Percentiles rank a stretch among this genome's conserved stretches.
phyloP scores from a whole-genome alignment of 2,329 filamentous ascomycete genomes.

The Kalmusia sp. region DNA sequence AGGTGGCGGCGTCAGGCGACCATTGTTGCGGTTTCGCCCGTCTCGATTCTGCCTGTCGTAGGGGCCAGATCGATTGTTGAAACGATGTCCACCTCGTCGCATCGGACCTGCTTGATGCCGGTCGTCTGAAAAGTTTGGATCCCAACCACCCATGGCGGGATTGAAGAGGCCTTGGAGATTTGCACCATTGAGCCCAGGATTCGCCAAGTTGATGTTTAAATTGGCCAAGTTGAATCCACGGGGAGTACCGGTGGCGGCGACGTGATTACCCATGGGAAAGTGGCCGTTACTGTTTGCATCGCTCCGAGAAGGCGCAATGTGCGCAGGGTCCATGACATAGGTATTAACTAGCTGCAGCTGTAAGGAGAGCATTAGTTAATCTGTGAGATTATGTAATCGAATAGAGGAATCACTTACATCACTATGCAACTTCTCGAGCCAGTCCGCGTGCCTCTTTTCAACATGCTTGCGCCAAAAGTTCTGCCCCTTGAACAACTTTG shows the following conservation, averaged over 20 bases:
- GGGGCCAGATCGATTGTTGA: conserved; percentile 48
- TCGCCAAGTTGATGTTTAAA: conserved; percentile 68
- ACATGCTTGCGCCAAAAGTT: conserved; percentile 98
- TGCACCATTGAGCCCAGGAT: conserved; percentile 53
- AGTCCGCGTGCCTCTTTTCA: conserved; percentile 92
- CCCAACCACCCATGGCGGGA: conserved; percentile 63
- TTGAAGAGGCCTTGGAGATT: conserved; percentile 58
- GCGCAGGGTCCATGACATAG: conserved; percentile 92
- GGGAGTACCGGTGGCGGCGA: conserved; percentile 77
- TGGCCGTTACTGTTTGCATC: conserved; percentile 96
- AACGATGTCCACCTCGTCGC: conserved; percentile 48
- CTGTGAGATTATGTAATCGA: neutral
- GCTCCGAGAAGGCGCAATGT: conserved; percentile 90
- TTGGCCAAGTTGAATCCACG: conserved; percentile 88
- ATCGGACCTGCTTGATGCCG: conserved; percentile 52
- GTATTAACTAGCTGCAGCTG: conserved; percentile 90
- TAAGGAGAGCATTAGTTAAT: neutral
- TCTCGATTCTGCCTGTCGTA: conserved; percentile 51
- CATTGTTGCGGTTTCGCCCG: conserved; percentile 54
- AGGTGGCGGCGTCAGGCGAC: conserved; percentile 55
- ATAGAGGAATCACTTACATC: conserved; percentile 71
- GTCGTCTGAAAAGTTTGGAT: conserved; percentile 50
- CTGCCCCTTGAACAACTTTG: conserved; percentile 96
- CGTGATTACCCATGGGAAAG: conserved; percentile 82
- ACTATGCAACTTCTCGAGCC: conserved; percentile 78